Percentiles rank a stretch among this genome's conserved stretches.
Conservation (phyloP, 176 grass and related monocot genomes). For the Oryza glaberrima region DNA sequence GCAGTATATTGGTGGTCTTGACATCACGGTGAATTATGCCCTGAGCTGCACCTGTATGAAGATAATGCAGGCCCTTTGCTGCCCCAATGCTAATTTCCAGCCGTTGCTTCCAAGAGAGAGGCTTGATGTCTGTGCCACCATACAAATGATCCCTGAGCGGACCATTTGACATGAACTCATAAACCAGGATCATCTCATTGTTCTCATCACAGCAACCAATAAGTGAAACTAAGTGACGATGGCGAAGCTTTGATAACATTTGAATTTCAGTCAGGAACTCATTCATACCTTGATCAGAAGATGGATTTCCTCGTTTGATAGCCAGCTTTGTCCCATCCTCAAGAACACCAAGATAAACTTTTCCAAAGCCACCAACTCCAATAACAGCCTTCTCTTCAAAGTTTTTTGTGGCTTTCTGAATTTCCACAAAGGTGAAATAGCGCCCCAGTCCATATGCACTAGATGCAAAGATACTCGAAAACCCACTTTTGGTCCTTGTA, state of each 20-base stretch:
- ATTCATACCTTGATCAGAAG: slow-evolving; percentile 93
- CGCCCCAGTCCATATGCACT: slow-evolving; percentile 72
- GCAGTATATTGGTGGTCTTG: slow-evolving; percentile 96
- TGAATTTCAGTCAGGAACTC: slow-evolving; percentile 96
- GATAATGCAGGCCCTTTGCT: slow-evolving; percentile 88
- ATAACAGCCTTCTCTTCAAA: slow-evolving; percentile 88
- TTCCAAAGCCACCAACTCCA: slow-evolving; percentile 90
- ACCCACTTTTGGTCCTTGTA: slow-evolving; percentile 74
- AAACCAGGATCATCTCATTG: slow-evolving; percentile 95
- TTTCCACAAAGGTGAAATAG: slow-evolving; percentile 81
- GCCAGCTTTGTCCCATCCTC: slow-evolving; percentile 85
- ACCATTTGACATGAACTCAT: slow-evolving; percentile 95
- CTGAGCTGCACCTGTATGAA: slow-evolving; percentile 94
- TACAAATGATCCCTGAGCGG: slow-evolving; percentile 83
- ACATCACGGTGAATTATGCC: slow-evolving; percentile 99
- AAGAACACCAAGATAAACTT: slow-evolving; percentile 82
- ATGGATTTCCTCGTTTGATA: slow-evolving; percentile 89
- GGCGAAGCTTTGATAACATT: slow-evolving; percentile 87
- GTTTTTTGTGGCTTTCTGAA: slow-evolving; percentile 90
- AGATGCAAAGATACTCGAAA: slow-evolving; percentile 76
- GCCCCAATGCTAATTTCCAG: slow-evolving; percentile 90
- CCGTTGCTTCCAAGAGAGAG: slow-evolving; percentile 85
- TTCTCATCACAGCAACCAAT: slow-evolving; percentile 98
- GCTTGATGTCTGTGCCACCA: slow-evolving; percentile 54
- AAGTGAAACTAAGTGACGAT: slow-evolving; percentile 91